These are phyloP conservation scores for Hypoxylon perforatum DNA, from an alignment of 495 filamentous ascomycete genomes.

Conservation along the genomic window DNA sequence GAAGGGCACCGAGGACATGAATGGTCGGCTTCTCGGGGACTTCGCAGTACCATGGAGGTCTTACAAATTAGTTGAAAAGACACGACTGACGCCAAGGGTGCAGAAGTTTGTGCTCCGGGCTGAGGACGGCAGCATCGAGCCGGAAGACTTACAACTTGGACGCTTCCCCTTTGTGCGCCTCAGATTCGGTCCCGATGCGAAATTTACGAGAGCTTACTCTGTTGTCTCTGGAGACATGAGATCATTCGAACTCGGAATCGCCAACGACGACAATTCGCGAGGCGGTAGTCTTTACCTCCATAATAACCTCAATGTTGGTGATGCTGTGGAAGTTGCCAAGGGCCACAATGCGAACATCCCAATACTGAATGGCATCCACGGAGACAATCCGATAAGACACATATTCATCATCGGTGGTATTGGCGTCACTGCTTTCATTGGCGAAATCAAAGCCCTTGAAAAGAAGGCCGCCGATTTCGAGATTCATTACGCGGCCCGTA, in stretches of 20 bases:
- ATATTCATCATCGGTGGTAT: conserved; percentile 56
- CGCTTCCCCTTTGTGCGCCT: conserved; percentile 44
- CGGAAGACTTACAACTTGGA: conserved; percentile 30
- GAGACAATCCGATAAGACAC: conserved; percentile 37
- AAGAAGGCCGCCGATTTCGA: conserved; percentile 43
- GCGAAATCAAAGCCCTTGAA: conserved; percentile 40
- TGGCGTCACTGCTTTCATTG: conserved; percentile 53
- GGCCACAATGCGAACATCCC: conserved; percentile 33
- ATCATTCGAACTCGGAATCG: conserved; percentile 52
- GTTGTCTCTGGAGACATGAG: conserved; percentile 50
- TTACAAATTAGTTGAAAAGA: conserved; percentile 42
- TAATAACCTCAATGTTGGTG: conserved; percentile 44
- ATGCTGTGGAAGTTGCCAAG: conserved; percentile 60
- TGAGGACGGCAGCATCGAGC: conserved; percentile 24
- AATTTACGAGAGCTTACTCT: conserved; percentile 51
- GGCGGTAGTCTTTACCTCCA: conserved; percentile 53
- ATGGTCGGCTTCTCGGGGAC: conserved; percentile 28
- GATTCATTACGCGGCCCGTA: conserved; percentile 54
- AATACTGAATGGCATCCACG: conserved; percentile 18
- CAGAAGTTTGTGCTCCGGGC: conserved; percentile 40
- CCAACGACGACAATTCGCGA: conserved; percentile 48
- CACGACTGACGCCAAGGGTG: conserved; percentile 29
- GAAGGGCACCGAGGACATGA: conserved; percentile 42
- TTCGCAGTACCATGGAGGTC: conserved; percentile 37
- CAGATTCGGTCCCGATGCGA: conserved; percentile 39